Conservation (phyloP, 1,284 basidiomycete genomes). For the Cystobasidium slooffiae region DNA sequence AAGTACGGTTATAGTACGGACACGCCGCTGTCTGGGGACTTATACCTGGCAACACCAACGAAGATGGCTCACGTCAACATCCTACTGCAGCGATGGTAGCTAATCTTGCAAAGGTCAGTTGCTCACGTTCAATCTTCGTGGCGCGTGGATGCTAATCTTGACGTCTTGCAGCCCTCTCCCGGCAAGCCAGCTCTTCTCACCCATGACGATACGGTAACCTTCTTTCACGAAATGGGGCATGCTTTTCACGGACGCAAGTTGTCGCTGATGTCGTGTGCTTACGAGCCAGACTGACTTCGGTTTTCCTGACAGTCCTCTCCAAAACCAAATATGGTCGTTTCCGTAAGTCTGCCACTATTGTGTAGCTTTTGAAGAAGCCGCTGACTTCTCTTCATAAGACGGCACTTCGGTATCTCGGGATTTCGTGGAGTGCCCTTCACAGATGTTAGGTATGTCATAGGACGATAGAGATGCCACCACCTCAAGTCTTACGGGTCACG, state of each 20-base stretch:
- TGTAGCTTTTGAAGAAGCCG: constrained; percentile 62
- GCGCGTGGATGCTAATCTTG: background rate
- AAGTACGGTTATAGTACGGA: constrained; percentile 65
- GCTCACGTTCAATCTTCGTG: no score
- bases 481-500: constrained; percentile 68
- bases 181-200: constrained; percentile 76
- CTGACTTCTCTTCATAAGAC: constrained; percentile 29
- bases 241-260: constrained; percentile 71
- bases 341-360: constrained; percentile 54
- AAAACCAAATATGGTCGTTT: constrained; percentile 73
- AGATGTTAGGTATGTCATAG: constrained; percentile 1
- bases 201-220: constrained; percentile 53
- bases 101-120: constrained; percentile 67
- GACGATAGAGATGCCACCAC: constrained; percentile 63
- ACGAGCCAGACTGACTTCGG: background rate
- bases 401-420: constrained; percentile 70
- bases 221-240: constrained; percentile 70
- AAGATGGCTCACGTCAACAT: constrained; percentile 67
- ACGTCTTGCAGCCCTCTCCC: constrained; percentile 64
- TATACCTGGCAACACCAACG: constrained; percentile 49
- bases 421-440: constrained; percentile 67
- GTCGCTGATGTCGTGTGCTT: background rate
- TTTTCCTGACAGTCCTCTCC: constrained; percentile 62
- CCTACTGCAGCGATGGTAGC: constrained; percentile 78
- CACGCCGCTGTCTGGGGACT: constrained; percentile 78